Conservation (phyloP, 2,329 filamentous ascomycete genomes). For the Alternaria solani region DNA sequence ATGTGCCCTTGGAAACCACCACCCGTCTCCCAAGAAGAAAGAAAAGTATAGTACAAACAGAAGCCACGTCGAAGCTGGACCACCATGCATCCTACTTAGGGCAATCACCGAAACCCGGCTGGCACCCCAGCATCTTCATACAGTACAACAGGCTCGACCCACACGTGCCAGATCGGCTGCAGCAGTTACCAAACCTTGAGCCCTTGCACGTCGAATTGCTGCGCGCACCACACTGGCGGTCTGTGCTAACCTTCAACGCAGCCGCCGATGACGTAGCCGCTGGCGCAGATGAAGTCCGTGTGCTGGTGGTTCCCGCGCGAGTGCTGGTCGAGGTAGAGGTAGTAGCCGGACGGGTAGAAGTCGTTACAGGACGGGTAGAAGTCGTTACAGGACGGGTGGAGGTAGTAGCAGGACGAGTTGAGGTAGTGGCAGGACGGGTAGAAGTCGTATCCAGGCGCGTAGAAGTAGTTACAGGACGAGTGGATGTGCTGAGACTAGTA, state of each 20-base stretch:
- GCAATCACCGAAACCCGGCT: slow-evolving; percentile 7
- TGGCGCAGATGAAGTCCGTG: slow-evolving; percentile 1
- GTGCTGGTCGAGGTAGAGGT: background rate
- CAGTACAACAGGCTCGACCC: background rate
- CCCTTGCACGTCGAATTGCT: slow-evolving; percentile 9
- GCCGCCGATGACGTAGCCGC: background rate
- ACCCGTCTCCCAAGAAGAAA: background rate
- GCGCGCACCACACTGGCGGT: slow-evolving; percentile 7
- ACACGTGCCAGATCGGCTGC: background rate
- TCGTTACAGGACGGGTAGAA: too few species aligned
- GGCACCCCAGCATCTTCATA: slow-evolving; percentile 8
- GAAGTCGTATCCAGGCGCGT: background rate
- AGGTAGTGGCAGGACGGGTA: too few species aligned
- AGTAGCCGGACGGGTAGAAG: too few species aligned
- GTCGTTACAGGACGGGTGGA: background rate
- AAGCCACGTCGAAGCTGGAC: background rate
- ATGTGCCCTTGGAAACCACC: background rate
- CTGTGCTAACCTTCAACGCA: background rate
- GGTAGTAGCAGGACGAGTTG: too few species aligned
- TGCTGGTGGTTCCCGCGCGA: background rate
- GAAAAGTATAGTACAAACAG: background rate
- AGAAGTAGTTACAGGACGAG: background rate
- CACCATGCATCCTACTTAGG: background rate
- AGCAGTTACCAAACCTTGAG: slow-evolving; percentile 7
- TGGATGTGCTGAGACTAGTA: slow-evolving; percentile 4